Conservation (phyloP, 768 basidiomycete species). For the Suillus cothurnatus region DNA sequence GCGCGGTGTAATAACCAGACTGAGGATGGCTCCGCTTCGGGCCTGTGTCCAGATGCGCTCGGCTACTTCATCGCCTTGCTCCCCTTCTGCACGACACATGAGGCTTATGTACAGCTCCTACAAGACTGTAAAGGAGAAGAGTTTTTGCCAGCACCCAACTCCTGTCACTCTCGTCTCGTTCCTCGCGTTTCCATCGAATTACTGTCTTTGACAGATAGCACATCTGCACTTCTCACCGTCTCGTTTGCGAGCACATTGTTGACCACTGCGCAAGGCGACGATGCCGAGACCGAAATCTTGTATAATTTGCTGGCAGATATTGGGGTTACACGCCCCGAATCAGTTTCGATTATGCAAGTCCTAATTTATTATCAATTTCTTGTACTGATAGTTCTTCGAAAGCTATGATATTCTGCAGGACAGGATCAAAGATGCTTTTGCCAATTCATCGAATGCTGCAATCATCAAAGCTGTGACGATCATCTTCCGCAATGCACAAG, state of each 20-base stretch:
- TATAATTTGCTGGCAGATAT: slow-evolving; percentile 78
- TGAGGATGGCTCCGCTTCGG: slow-evolving; percentile 43
- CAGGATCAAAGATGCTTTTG: slow-evolving; percentile 70
- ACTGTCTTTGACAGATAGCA: slow-evolving; percentile 62
- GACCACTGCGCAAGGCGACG: slow-evolving; percentile 73
- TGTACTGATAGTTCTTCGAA: slow-evolving; percentile 10
- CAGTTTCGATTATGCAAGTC: slow-evolving; percentile 72
- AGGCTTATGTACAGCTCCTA: slow-evolving; percentile 60
- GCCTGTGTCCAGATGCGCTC: slow-evolving; percentile 60
- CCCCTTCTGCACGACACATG: slow-evolving; percentile 61
- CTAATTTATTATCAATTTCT: slow-evolving; percentile 8
- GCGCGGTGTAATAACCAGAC: slow-evolving; percentile 41
- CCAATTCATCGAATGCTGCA: slow-evolving; percentile 67
- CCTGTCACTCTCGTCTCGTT: slow-evolving; percentile 43
- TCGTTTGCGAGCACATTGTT: slow-evolving; percentile 80
- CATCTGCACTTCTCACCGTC: slow-evolving; percentile 68
- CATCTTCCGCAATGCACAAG: slow-evolving; percentile 72
- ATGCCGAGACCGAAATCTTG: slow-evolving; percentile 79
- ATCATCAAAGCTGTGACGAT: slow-evolving; percentile 75
- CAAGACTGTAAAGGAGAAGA: slow-evolving; percentile 62
- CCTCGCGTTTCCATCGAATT: slow-evolving; percentile 57
- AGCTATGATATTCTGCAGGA: slow-evolving; percentile 82
- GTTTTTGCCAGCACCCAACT: slow-evolving; percentile 39
- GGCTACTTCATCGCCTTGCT: slow-evolving; percentile 83
- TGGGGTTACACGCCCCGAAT: slow-evolving; percentile 66